phyloP scores from a whole-genome alignment of 805 yeast species.

The Ogataea paradorogensis region DNA sequence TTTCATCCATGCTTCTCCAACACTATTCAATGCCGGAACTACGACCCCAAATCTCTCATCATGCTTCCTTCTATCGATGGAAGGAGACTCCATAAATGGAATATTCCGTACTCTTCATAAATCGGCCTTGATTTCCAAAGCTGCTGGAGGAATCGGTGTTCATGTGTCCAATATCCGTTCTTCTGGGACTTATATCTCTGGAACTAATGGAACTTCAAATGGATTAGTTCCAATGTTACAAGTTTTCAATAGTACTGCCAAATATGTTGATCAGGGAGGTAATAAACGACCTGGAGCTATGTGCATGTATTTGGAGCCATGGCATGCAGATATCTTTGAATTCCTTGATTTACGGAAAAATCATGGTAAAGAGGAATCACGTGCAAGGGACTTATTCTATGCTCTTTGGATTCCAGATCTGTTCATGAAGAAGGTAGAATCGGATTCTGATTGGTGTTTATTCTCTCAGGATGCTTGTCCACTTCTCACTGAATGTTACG shows the following conservation, averaged over 20 bases:
- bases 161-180: slow-evolving; percentile 86
- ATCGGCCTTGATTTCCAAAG: slow-evolving; percentile 86
- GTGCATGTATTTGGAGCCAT: slow-evolving; percentile 90
- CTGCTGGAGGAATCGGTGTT: slow-evolving; percentile 95
- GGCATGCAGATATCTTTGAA: slow-evolving; percentile 93
- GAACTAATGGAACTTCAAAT: slow-evolving; percentile 88
- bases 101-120: slow-evolving; percentile 86
- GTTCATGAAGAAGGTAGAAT: slow-evolving; percentile 87
- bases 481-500: slow-evolving; percentile 78
- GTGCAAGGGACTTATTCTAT: slow-evolving; percentile 90
- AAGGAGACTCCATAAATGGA: slow-evolving; percentile 94
- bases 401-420: slow-evolving; percentile 95
- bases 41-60: slow-evolving; percentile 83
- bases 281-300: slow-evolving; percentile 98
- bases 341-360: slow-evolving; percentile 85
- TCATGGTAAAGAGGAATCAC: slow-evolving; percentile 90
- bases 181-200: slow-evolving; percentile 83
- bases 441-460: slow-evolving; percentile 77
- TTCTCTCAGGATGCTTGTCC: slow-evolving; percentile 90
- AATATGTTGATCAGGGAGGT: slow-evolving; percentile 98
- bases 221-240: slow-evolving; percentile 96
- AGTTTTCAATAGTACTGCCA: slow-evolving; percentile 92
- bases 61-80: slow-evolving; percentile 87
- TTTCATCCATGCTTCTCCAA: slow-evolving; percentile 94
- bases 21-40: slow-evolving; percentile 91